Evolutionary conservation across 2,329 filamentous ascomycete genomes (phyloP).

Genomic region (Talaromyces sp.): DNA sequence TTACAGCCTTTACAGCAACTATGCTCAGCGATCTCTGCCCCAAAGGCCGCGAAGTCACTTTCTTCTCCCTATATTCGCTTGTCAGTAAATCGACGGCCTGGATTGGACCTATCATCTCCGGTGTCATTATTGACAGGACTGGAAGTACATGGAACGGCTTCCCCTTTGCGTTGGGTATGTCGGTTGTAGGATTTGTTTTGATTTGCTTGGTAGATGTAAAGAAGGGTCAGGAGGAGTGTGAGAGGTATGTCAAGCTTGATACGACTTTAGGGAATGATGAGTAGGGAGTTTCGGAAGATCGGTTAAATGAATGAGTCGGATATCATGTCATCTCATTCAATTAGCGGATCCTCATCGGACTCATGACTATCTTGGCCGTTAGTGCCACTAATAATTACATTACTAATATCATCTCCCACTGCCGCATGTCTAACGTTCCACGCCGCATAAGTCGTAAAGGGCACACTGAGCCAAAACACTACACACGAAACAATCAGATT

Average conservation of each 20-base stretch:
- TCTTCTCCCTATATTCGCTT: neutral
- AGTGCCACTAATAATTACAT: neutral
- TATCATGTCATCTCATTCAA: neutral
- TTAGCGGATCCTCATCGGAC: neutral
- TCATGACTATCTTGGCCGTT: neutral
- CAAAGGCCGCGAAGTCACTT: neutral
- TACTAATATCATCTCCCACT: neutral
- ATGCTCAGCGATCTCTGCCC: neutral
- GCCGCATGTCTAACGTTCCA: neutral
- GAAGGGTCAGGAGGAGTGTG: constrained; percentile 5
- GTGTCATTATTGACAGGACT: neutral
- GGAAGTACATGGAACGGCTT: constrained; percentile 3
- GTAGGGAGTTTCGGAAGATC: neutral
- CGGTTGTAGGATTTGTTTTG: neutral
- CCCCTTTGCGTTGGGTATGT: constrained; percentile 4
- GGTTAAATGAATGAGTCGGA: neutral
- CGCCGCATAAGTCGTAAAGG: neutral
- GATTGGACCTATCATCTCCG: constrained; percentile 6
- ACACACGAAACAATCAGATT: neutral
- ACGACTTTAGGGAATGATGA: neutral
- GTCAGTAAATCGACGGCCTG: constrained; percentile 3
- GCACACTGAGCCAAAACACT: neutral
- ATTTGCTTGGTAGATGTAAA: constrained; percentile 6
- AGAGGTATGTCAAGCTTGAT: constrained; percentile 3
- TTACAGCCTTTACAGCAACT: neutral